Percentiles rank a stretch among this genome's conserved stretches.
These are phyloP conservation scores for Niveomyces coronatus DNA, from an alignment of 2,329 filamentous ascomycete species.

Conservation along the genomic window DNA sequence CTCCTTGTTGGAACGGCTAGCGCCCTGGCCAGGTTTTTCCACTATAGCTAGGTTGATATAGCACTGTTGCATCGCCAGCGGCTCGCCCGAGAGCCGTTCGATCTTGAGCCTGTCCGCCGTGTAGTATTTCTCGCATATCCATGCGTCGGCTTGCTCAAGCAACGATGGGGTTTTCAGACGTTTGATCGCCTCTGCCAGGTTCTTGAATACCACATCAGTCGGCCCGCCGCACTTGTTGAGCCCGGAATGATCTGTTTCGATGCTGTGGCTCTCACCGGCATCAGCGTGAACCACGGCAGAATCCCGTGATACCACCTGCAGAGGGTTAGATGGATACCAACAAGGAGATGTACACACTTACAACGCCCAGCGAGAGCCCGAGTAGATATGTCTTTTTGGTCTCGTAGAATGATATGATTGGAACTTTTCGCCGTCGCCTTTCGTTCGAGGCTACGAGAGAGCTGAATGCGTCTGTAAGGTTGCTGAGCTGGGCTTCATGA, in stretches of 20 bases:
- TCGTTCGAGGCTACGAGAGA: not conserved
- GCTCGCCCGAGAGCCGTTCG: conserved; percentile 23
- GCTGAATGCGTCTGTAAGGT: conserved; percentile 1
- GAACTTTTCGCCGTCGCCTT: not conserved
- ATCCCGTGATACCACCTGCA: conserved; percentile 10
- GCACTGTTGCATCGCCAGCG: conserved; percentile 23
- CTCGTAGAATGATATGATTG: conserved; percentile 13
- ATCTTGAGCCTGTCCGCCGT: conserved; percentile 19
- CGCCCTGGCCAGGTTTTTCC: conserved; percentile 13
- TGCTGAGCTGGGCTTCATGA: conserved; percentile 4
- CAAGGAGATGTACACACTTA: conserved; percentile 4
- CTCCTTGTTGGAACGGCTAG: conserved; percentile 3
- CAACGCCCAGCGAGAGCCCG: conserved; percentile 10
- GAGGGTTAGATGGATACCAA: not conserved
- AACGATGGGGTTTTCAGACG: not conserved
- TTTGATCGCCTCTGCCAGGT: not conserved
- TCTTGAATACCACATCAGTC: conserved; percentile 8
- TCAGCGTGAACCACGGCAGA: conserved; percentile 6
- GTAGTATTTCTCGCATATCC: conserved; percentile 17
- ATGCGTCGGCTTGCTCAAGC: conserved; percentile 12
- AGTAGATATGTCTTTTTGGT: conserved; percentile 12
- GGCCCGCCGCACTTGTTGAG: conserved; percentile 12
- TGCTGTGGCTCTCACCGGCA: not conserved
- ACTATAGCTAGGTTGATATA: conserved; percentile 30
- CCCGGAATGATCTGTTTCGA: conserved; percentile 14